Percentiles rank a stretch among this genome's conserved stretches.
Evolutionary conservation across 2,329 filamentous ascomycete species (phyloP).

Genomic region (Fusarium nodosum): DNA sequence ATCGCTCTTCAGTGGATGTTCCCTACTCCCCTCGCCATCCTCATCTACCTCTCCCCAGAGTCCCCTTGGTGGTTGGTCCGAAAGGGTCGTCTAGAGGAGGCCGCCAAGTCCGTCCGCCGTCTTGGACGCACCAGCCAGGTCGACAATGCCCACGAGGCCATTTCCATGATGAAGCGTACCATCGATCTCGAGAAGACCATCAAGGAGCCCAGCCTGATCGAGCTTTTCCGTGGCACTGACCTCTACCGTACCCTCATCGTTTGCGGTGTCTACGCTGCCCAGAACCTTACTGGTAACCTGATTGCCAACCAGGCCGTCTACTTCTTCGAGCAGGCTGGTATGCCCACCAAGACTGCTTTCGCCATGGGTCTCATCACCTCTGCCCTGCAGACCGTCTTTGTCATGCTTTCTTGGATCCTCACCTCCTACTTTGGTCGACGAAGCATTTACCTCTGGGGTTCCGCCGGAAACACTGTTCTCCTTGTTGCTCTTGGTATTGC

Average conservation of each 20-base stretch:
- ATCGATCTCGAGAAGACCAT: constrained; percentile 64
- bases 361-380: constrained; percentile 75
- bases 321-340: constrained; percentile 73
- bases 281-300: constrained; percentile 71
- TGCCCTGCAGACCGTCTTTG: constrained; percentile 71
- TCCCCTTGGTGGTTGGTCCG: constrained; percentile 69
- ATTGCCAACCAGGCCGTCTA: constrained; percentile 73
- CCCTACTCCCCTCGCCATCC: constrained; percentile 66
- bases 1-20: constrained; percentile 72
- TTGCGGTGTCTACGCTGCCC: constrained; percentile 69
- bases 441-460: constrained; percentile 74
- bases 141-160: constrained; percentile 53
- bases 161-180: constrained; percentile 70
- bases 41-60: constrained; percentile 65
- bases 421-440: constrained; percentile 74
- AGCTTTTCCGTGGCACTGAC: constrained; percentile 68
- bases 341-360: constrained; percentile 67
- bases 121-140: constrained; percentile 55
- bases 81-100: constrained; percentile 59
- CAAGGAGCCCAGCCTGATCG: constrained; percentile 61
- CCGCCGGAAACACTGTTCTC: constrained; percentile 65
- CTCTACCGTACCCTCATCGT: constrained; percentile 67
- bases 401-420: constrained; percentile 77
- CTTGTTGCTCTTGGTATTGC: constrained; percentile 71
- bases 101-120: constrained; percentile 61